Base-by-base conservation (phyloP, 148 eudicot species). In the Amaranthus palmeri region DNA sequence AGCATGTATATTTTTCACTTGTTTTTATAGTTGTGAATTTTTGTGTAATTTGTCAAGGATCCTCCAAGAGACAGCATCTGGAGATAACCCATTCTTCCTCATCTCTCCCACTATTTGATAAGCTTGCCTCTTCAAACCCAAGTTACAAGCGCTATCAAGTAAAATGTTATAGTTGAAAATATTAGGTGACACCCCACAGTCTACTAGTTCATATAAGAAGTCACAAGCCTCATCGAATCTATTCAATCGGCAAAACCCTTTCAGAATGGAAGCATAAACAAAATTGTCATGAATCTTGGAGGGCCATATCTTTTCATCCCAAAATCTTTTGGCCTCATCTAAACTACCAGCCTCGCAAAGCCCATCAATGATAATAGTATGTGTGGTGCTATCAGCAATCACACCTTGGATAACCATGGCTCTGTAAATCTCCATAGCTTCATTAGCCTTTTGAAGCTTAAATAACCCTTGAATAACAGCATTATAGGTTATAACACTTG, bases 11-110 rank as follows among this genome's bases (percentile, higher is more conserved):
- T 17, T 65, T 53, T 46, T 2, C 51, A 3, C 8, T 42, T 52
- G 25, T 50, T 72, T 59, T 61, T 61, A 49, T 61, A 51, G 62
- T 15, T 72, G 74, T 42, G 47, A 36, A 78, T 65, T 76, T 5
- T 74, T 79, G 72, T 90, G 92, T 65, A 92, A 77, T 74, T 81
- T 90, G 47, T 85, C 85, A 64, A 92, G 86, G 72, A 82, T 81
- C 76, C 98, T 87, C 98, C 96, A 91, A 3, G 98, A 79, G 41
- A 88, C 77, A 43, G 98, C 83, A 84, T 93, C 98, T 10, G 97
- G 98, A 41, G 80, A 77, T 56, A 91, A 5, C 44, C 92, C 98
- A 77, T 91, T 93, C 78, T 85, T 93, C 74, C 77, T 92, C 98
- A 92, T 90, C 82, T 92, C 98, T 56, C 96, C 92, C 47, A 92